Conservation (phyloP, 163 green algal genomes). For the Trebouxia gelatinosa region DNA sequence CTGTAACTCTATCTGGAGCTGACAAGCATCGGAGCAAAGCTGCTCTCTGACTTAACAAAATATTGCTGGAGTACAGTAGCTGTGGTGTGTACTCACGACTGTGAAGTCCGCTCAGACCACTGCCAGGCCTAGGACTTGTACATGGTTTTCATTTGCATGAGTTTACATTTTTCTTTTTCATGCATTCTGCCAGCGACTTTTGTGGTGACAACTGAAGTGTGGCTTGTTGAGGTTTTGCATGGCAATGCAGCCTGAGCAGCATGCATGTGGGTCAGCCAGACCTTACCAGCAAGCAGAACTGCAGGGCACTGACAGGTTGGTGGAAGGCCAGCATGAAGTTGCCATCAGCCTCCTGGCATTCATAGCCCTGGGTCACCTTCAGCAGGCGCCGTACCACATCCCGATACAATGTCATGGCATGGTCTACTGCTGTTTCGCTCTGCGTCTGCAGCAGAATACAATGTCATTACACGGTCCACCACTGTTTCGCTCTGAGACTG, state of each 20-base stretch:
- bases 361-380: constrained; percentile 51
- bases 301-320: constrained; percentile 46
- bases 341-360: constrained; percentile 58
- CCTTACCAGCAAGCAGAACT: constrained; percentile 64
- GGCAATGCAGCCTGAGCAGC: background rate
- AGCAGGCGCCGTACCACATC: constrained; percentile 57
- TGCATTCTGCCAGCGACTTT: no score
- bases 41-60: no score
- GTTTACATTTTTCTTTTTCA: no score
- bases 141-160: no score
- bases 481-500: background rate
- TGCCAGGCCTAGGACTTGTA: no score
- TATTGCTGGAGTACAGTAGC: no score
- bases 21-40: no score
- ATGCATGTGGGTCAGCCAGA: no score
- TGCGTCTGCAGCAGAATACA: background rate
- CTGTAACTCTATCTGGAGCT: no score
- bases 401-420: constrained; percentile 60
- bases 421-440: constrained; percentile 47
- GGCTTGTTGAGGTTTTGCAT: background rate
- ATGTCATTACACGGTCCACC: background rate
- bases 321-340: constrained; percentile 69
- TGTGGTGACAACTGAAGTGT: no score
- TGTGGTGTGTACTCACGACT: no score
- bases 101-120: no score